Evolutionary conservation across 1,284 basidiomycete species (phyloP).

Genomic region (Microbotryum scabiosae): DNA sequence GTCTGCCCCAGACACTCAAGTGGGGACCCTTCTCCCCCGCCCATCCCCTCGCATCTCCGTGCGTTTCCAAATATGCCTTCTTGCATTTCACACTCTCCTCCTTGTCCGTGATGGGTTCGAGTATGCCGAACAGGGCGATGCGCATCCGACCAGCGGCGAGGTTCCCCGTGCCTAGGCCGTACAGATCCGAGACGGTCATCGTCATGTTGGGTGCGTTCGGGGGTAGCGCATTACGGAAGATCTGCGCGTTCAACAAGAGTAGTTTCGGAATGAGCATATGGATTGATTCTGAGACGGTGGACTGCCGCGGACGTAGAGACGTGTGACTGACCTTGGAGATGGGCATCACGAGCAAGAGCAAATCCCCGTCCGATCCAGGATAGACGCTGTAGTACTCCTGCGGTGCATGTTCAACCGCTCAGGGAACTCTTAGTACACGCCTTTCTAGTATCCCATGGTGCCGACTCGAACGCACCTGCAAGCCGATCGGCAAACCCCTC

Average conservation of each 20-base stretch:
- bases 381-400: slow-evolving; percentile 30
- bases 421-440: neutral
- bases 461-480: slow-evolving; percentile 1
- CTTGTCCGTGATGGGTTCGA: slow-evolving; percentile 22
- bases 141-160: slow-evolving; percentile 29
- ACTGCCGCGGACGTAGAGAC: too few relatives aligned
- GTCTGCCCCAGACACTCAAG: slow-evolving; percentile 24
- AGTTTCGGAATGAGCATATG: neutral
- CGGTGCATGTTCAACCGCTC: neutral
- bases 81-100: slow-evolving; percentile 14
- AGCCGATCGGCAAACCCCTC: slow-evolving; percentile 23
- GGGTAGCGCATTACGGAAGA: slow-evolving; percentile 30
- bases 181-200: slow-evolving; percentile 25
- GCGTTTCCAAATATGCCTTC: slow-evolving; percentile 19
- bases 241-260: neutral
- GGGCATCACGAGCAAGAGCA: slow-evolving; percentile 29
- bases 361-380: slow-evolving; percentile 27
- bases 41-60: slow-evolving; percentile 23
- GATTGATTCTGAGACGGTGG: too few relatives aligned
- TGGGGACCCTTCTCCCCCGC: slow-evolving; percentile 21
- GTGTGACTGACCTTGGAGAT: slow-evolving; percentile 19
- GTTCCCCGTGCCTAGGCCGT: slow-evolving; percentile 26
- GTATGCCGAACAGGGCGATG: slow-evolving; percentile 25
- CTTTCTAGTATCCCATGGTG: neutral
- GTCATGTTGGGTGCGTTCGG: slow-evolving; percentile 27